These are phyloP conservation scores for Xerocomus brunneocitrinus DNA, from an alignment of 768 basidiomycete species.

Conservation along the genomic window DNA sequence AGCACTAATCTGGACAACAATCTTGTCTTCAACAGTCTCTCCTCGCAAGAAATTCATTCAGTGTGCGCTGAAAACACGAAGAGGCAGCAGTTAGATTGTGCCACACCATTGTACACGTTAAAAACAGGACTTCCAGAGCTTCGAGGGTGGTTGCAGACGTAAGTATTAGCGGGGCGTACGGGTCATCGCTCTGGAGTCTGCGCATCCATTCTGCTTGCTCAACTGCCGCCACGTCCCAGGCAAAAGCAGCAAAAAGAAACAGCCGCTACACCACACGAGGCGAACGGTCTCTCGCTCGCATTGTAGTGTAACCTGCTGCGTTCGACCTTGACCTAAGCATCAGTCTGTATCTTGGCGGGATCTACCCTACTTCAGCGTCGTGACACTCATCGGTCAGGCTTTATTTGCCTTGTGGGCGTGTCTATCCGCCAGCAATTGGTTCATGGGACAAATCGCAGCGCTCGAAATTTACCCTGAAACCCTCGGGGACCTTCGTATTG, in stretches of 20 bases:
- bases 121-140: background rate
- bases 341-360: background rate
- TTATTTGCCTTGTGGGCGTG: background rate
- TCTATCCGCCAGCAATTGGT: background rate
- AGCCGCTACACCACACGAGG: background rate
- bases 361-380: background rate
- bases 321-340: background rate
- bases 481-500: too few species aligned
- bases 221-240: background rate
- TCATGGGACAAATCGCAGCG: background rate
- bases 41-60: background rate
- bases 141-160: background rate
- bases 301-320: background rate
- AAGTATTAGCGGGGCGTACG: background rate
- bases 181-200: background rate
- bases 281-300: background rate
- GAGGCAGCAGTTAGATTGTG: background rate
- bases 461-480: background rate
- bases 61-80: background rate
- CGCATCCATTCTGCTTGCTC: background rate
- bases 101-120: background rate
- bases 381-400: background rate
- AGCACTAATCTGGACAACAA: conserved; percentile 4
- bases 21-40: background rate
- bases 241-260: background rate